Evolutionary conservation across 2,329 filamentous ascomycete species (phyloP).

Genomic region (Xylaria sp.): DNA sequence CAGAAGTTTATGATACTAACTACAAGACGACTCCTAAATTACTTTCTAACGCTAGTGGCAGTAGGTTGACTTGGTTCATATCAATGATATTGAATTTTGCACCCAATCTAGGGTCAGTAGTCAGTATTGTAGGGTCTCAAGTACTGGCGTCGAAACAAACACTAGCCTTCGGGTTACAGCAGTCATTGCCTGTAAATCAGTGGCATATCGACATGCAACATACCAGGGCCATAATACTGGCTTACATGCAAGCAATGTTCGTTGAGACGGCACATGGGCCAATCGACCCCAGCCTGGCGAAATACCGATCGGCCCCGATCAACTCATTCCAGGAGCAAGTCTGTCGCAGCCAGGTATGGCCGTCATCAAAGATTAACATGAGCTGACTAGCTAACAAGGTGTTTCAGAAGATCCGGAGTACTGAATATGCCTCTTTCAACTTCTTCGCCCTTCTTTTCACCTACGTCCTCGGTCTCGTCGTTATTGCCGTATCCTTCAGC

Average conservation of each 20-base stretch:
- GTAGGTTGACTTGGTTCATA: too few relatives aligned
- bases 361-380: background rate
- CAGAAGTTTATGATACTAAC: too few relatives aligned
- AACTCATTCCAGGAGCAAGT: background rate
- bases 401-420: background rate
- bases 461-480: background rate
- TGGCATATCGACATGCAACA: conserved; percentile 4
- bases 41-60: too few relatives aligned
- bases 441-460: background rate
- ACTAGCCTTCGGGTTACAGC: background rate
- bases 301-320: background rate
- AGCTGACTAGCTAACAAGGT: background rate
- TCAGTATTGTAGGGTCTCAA: too few relatives aligned
- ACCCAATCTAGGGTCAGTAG: too few relatives aligned
- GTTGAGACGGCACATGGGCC: background rate
- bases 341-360: conserved; percentile 3
- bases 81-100: too few relatives aligned
- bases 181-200: background rate
- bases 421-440: background rate
- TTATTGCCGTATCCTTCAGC: background rate
- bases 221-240: background rate
- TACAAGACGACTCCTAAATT: too few relatives aligned
- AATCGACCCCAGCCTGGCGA: background rate
- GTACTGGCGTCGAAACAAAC: background rate
- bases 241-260: background rate